Base-by-base conservation (phyloP, 2,329 filamentous ascomycete genomes). In the Microascus cirrosus region DNA sequence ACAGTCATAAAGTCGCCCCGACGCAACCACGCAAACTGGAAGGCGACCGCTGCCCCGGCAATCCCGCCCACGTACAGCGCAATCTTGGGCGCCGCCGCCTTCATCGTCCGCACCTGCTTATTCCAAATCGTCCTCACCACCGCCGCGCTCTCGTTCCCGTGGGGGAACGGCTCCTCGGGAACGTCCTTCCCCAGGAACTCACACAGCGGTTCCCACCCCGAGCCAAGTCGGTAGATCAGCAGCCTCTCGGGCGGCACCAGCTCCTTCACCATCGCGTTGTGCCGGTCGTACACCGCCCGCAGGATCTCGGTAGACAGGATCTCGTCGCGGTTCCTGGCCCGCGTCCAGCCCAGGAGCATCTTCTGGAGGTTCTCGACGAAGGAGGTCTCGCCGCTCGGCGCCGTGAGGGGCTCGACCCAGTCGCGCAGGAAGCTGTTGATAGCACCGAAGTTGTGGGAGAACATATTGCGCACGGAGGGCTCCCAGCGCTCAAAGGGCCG, bases 161-260 rank as follows among this genome's bases (percentile, higher is more conserved):
- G 63, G 0, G 69, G 70, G 42, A 71, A 73, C 42, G 64, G 61
- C 1, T 59, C 61, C 3, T 65, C 63, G 0, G 72, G 72, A 13
- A 69, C 60, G 1, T 69, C 22, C 50, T 52, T 28, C 0, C 55
- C 70, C 15, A 74, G 57, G 53, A 74, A 73, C 28, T 64, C 59
- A 55, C 71, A 73, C 8, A 74, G 62, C 2, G 72, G 70, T 18
- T 36, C 67, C 70, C 71, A 73, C 1, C 72, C 72, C 1, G 69
- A 63, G 0, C 62, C 64, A 52, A 72, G 56, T 1, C 59, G 59
- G 58, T 67, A 74, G 55, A 69, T 63, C 6, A 73, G 56, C 22
- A 73, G 56, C n/a, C 60, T 58, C 1, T 56, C 65, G 2, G 60
- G 34, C 0, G 67, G 63, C 20, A 67, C 63, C 42, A 66, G 61